A percentile compares a stretch with the other conserved stretches of the same genome.
phyloP scores from a whole-genome alignment of 108 stramenopile species.

The Skeletonema costatum region DNA sequence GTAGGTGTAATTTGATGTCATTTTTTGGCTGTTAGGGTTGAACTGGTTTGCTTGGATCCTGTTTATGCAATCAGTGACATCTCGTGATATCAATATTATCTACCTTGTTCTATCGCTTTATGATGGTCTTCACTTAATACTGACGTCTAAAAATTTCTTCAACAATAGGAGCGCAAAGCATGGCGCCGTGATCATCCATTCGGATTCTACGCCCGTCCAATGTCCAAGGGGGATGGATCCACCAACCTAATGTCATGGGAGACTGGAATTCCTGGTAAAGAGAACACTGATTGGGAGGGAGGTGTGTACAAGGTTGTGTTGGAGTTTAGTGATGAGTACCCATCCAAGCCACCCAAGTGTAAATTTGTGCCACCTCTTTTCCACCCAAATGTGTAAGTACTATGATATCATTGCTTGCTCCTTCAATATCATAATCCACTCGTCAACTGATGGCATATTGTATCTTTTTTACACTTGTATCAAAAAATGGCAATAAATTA shows the following conservation, averaged over 20 bases:
- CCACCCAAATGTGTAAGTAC: constrained; percentile 76
- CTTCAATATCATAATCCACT: constrained; percentile 46
- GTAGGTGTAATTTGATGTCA: background rate
- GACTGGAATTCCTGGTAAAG: constrained; percentile 94
- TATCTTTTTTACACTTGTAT: constrained; percentile 5
- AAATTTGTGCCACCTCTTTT: constrained; percentile 91
- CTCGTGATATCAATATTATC: background rate
- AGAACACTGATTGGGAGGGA: constrained; percentile 94
- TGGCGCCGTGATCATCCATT: constrained; percentile 96
- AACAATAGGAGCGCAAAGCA: constrained; percentile 89
- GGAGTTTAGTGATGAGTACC: constrained; percentile 97
- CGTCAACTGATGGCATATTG: background rate
- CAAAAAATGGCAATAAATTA: constrained; percentile 15
- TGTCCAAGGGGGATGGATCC: constrained; percentile 85
- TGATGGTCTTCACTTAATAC: background rate
- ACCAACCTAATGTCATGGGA: constrained; percentile 96
- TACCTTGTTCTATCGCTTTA: background rate
- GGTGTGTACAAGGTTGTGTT: constrained; percentile 96
- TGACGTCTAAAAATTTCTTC: background rate
- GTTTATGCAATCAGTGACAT: background rate
- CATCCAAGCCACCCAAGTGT: constrained; percentile 97
- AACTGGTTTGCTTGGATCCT: background rate
- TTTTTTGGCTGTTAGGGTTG: background rate
- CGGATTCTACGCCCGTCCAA: constrained; percentile 96
- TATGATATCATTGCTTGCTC: constrained; percentile 24